A percentile compares a stretch with the other conserved stretches of the same genome.
Conservation (phyloP, 164 flowering plant species). For the Santalum album region DNA sequence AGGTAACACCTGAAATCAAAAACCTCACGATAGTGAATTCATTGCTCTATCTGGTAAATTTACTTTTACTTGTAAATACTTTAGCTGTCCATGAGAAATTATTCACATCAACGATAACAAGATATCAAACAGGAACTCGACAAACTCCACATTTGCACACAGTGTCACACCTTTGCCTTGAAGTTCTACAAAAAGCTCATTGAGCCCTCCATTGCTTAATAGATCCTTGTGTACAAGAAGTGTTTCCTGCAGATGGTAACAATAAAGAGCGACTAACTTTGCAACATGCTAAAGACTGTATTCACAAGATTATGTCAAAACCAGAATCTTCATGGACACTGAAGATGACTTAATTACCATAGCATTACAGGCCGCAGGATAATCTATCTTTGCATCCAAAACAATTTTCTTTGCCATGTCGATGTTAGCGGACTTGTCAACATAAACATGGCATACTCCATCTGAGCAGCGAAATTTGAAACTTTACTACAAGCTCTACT, state of each 20-base stretch:
- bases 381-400: conserved; percentile 4
- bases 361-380: conserved; percentile 5
- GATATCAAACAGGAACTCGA: background rate
- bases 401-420: conserved; percentile 4
- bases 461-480: background rate
- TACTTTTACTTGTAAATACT: no score
- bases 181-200: conserved; percentile 1
- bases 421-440: background rate
- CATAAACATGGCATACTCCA: conserved; percentile 4
- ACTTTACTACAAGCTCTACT: background rate
- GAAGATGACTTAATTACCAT: no score
- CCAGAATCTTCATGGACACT: no score
- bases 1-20: conserved; percentile 2
- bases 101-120: no score
- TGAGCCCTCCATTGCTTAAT: background rate
- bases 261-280: no score
- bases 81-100: no score
- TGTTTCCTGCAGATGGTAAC: background rate
- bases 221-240: conserved; percentile 1
- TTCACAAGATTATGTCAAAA: no score
- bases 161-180: background rate
- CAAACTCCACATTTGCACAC: background rate
- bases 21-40: background rate
- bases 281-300: no score
- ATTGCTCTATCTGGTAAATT: background rate